Evolutionary conservation across 2,329 filamentous ascomycete genomes (phyloP).

Genomic region (Plenodomus lindquistii): DNA sequence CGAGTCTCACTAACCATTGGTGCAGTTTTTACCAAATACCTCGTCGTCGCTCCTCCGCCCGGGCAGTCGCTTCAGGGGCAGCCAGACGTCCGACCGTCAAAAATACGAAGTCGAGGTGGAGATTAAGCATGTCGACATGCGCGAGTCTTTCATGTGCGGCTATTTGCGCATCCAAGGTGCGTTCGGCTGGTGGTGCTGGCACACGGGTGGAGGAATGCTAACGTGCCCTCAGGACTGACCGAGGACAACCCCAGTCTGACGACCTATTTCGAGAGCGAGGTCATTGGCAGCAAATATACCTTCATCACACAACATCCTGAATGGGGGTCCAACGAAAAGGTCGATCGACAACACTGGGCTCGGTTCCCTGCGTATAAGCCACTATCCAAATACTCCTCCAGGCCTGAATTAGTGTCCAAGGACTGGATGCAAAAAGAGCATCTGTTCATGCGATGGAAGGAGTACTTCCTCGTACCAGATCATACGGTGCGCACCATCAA

Average conservation of each 20-base stretch:
- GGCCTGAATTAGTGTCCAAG: conserved; percentile 62
- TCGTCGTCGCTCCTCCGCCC: conserved; percentile 84
- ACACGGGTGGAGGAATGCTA: conserved; percentile 10
- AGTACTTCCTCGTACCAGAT: conserved; percentile 95
- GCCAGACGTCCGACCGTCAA: conserved; percentile 89
- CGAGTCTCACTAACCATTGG: conserved; percentile 19
- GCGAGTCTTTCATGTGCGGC: conserved; percentile 90
- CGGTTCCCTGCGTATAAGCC: conserved; percentile 87
- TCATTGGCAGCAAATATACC: conserved; percentile 92
- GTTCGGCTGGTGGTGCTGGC: conserved; percentile 16
- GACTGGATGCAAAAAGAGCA: conserved; percentile 81
- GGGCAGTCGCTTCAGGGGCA: conserved; percentile 86
- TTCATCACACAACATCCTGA: conserved; percentile 86
- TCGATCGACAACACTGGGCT: conserved; percentile 90
- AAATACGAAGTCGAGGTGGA: conserved; percentile 96
- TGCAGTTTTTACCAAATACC: conserved; percentile 73
- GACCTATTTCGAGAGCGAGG: conserved; percentile 97
- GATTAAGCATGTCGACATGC: conserved; percentile 94
- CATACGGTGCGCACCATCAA: conserved; percentile 88
- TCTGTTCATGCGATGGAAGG: conserved; percentile 99
- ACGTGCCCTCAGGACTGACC: conserved; percentile 69
- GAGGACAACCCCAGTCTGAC: conserved; percentile 97
- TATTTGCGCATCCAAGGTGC: conserved; percentile 93
- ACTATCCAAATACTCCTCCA: conserved; percentile 66
- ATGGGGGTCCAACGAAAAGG: conserved; percentile 92